Conservation (phyloP, 495 filamentous ascomycete genomes). For the Polyplosphaeria fusca region DNA sequence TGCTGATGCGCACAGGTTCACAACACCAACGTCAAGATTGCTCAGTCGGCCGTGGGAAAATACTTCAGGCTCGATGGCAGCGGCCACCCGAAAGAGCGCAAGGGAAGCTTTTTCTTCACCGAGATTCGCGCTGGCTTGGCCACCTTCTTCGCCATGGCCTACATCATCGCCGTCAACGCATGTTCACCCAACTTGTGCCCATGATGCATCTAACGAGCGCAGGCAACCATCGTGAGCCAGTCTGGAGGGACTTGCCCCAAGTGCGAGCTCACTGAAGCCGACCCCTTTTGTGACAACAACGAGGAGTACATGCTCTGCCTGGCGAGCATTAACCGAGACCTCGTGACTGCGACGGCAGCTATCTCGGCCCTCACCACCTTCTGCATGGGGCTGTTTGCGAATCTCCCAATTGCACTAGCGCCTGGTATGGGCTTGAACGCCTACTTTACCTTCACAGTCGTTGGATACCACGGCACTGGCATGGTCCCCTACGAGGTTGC, state of each 20-base stretch:
- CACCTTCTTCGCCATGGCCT: conserved; percentile 87
- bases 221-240: conserved; percentile 54
- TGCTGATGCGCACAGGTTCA: conserved; percentile 43
- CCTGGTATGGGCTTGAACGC: conserved; percentile 84
- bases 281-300: conserved; percentile 52
- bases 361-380: conserved; percentile 69
- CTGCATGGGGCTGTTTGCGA: conserved; percentile 72
- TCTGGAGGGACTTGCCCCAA: conserved; percentile 73
- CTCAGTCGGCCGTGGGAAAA: conserved; percentile 58
- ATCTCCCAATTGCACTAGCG: conserved; percentile 45
- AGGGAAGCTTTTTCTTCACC: conserved; percentile 73
- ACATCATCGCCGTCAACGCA: conserved; percentile 66
- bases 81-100: conserved; percentile 67
- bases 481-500: conserved; percentile 66
- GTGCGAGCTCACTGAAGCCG: conserved; percentile 54
- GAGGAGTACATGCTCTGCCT: conserved; percentile 61
- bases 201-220: background rate
- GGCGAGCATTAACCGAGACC: conserved; percentile 66
- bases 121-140: conserved; percentile 75
- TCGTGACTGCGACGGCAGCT: conserved; percentile 76
- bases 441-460: conserved; percentile 80
- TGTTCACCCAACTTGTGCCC: background rate
- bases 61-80: conserved; percentile 74
- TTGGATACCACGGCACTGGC: conserved; percentile 66
- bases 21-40: conserved; percentile 53